These are phyloP conservation scores for Parathielavia hyrcaniae DNA, from an alignment of 495 filamentous ascomycete genomes.

Conservation along the genomic window DNA sequence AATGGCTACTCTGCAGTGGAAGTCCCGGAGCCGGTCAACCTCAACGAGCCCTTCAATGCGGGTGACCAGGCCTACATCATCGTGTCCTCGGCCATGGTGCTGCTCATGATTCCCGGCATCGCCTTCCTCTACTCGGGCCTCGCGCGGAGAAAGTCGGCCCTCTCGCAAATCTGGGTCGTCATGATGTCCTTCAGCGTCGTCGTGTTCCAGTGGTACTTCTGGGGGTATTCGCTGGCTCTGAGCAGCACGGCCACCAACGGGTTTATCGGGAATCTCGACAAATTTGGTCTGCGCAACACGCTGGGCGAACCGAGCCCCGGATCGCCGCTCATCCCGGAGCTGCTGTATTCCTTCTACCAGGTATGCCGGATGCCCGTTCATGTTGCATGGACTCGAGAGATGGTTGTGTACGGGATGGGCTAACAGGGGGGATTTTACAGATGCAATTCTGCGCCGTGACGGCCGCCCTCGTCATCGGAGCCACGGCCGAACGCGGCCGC, in stretches of 20 bases:
- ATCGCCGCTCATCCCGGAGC: constrained; percentile 72
- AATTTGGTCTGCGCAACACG: constrained; percentile 78
- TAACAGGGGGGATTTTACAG: constrained; percentile 39
- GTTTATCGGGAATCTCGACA: constrained; percentile 80
- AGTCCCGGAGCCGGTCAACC: constrained; percentile 47
- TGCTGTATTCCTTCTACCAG: constrained; percentile 89
- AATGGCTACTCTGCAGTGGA: constrained; percentile 38
- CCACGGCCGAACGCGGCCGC: constrained; percentile 88
- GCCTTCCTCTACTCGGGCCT: constrained; percentile 99
- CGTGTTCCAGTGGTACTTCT: constrained; percentile 98
- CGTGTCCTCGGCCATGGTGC: constrained; percentile 85
- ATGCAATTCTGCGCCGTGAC: constrained; percentile 96
- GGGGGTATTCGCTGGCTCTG: constrained; percentile 94
- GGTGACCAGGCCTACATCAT: constrained; percentile 79
- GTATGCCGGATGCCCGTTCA: constrained; percentile 26
- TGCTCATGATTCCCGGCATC: constrained; percentile 92
- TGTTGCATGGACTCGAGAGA: no score
- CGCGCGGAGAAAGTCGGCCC: constrained; percentile 86
- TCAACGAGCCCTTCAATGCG: constrained; percentile 67
- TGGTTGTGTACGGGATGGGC: background rate
- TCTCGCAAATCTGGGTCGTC: constrained; percentile 92
- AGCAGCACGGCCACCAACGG: constrained; percentile 70
- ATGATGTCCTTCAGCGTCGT: constrained; percentile 86
- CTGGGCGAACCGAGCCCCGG: constrained; percentile 78
- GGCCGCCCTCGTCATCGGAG: constrained; percentile 85